Conservation (phyloP, 768 basidiomycete genomes). For the Auricularia sp. region DNA sequence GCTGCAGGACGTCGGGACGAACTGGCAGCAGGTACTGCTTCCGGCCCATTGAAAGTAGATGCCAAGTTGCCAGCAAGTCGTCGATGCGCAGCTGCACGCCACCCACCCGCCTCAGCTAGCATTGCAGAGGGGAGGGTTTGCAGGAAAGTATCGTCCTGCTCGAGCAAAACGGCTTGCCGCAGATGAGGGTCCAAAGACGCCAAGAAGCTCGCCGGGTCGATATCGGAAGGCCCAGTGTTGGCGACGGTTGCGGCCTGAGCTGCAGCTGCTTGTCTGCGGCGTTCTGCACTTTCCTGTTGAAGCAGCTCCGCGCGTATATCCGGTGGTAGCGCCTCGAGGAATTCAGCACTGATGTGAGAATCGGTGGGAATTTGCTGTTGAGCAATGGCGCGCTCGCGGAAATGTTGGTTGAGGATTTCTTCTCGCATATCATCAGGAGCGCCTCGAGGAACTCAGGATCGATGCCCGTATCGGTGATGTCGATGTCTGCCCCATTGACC, state of each 20-base stretch:
- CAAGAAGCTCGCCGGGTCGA: slow-evolving; percentile 85
- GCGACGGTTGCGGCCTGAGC: slow-evolving; percentile 25
- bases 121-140: slow-evolving; percentile 75
- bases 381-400: slow-evolving; percentile 80
- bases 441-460: slow-evolving; percentile 97
- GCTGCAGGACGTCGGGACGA: slow-evolving; percentile 38
- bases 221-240: slow-evolving; percentile 43
- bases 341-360: slow-evolving; percentile 88
- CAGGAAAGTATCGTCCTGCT: slow-evolving; percentile 78
- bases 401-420: slow-evolving; percentile 94
- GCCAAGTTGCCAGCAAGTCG: not conserved
- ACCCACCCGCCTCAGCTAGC: slow-evolving; percentile 70
- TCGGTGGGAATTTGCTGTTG: slow-evolving; percentile 58
- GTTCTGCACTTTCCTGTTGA: slow-evolving; percentile 84
- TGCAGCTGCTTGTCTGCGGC: slow-evolving; percentile 30
- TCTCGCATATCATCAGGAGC: slow-evolving; percentile 98
- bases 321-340: slow-evolving; percentile 90
- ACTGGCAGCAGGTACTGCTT: slow-evolving; percentile 4
- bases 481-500: slow-evolving; percentile 86
- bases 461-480: slow-evolving; percentile 97
- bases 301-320: slow-evolving; percentile 96
- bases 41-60: not conserved
- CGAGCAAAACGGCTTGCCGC: slow-evolving; percentile 82
- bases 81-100: slow-evolving; percentile 45
- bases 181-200: slow-evolving; percentile 83